Evolutionary conservation across 805 yeast species (phyloP), one percentile per base, ranked within the genome.

Genomic region (Henningerozyma blattae): DNA sequence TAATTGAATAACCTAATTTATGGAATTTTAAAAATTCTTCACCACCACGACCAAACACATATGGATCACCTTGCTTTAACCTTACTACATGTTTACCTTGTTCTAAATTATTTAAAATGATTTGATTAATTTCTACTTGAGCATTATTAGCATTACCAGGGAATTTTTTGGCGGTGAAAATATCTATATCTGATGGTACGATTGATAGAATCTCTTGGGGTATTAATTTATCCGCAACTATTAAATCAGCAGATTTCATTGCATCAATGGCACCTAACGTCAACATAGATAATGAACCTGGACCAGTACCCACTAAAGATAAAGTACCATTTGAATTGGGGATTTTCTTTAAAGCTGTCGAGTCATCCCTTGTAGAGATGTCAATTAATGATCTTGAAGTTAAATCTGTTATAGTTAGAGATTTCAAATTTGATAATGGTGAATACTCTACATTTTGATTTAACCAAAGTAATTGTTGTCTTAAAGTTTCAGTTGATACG

Each of bases 61-160:
- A 89, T 8, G 97, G 97, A 54, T 89, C 97, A 22, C 97, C 97
- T 59, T 89, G 97, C 56, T 89, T 89, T 44, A 89, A 67, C 38
- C 97, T 66, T 3, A 89, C 93, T 1, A 89, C 95, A 36, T 72
- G 74, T 47, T 72, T 67, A 13, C 95, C 95, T 33, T 66, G 56
- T 18, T 63, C 43, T 18, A 85, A 54, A 1, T 76, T 78, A 22
- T 67, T 68, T 14, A 89, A 58, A 0, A 95, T 96, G 42, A 77
- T 54, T n/a, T 67, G 62, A 22, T 85, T 60, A 29, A 89, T 65
- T 56, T 89, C 95, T 39, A 80, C 70, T 56, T 89, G 97, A 0
- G 97, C 97, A 31, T 70, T 70, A 48, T 86, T 95, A 1, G 97
- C 96, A 53, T 89, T 89, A 1, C 97, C 97, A 3, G 97, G 97